phyloP scores from a whole-genome alignment of 2,329 filamentous ascomycete genomes.

The Coniochaeta sp. region DNA sequence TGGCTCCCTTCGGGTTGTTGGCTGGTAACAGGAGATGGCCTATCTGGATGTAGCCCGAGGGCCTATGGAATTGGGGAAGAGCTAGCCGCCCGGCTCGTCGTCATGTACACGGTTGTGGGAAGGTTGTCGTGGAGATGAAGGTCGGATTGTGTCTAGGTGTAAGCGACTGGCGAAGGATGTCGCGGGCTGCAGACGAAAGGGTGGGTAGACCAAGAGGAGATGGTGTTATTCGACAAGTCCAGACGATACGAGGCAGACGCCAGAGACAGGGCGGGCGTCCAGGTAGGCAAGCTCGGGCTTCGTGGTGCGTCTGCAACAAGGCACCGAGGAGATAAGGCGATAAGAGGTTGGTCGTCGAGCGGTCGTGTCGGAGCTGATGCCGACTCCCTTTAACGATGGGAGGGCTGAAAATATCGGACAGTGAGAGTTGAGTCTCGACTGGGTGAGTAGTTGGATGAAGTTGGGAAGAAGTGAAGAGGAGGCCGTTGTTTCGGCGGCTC shows the following conservation, averaged over 20 bases:
- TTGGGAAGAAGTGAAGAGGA: background rate
- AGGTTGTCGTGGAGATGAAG: constrained; percentile 3
- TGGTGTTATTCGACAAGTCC: constrained; percentile 17
- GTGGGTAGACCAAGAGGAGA: constrained; percentile 12
- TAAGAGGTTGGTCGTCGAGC: background rate
- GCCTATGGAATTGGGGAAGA: constrained; percentile 20
- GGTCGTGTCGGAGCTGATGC: background rate
- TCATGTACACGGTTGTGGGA: constrained; percentile 20
- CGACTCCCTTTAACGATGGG: background rate
- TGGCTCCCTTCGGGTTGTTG: constrained; percentile 19
- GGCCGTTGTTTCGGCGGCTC: background rate
- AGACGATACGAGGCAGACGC: constrained; percentile 4
- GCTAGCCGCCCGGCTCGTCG: constrained; percentile 17
- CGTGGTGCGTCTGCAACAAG: background rate
- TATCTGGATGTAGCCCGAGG: constrained; percentile 19
- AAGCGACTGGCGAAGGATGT: background rate
- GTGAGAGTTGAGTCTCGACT: background rate
- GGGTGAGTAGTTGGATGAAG: background rate
- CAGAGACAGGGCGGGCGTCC: background rate
- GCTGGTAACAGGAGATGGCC: constrained; percentile 17
- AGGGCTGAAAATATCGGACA: background rate
- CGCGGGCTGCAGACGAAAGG: constrained; percentile 11
- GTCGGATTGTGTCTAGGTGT: no score
- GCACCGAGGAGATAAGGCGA: background rate
- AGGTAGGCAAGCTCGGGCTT: background rate